Evolutionary conservation across 2,329 filamentous ascomycete genomes (phyloP).

Genomic region (Lachnellula subtilissima): DNA sequence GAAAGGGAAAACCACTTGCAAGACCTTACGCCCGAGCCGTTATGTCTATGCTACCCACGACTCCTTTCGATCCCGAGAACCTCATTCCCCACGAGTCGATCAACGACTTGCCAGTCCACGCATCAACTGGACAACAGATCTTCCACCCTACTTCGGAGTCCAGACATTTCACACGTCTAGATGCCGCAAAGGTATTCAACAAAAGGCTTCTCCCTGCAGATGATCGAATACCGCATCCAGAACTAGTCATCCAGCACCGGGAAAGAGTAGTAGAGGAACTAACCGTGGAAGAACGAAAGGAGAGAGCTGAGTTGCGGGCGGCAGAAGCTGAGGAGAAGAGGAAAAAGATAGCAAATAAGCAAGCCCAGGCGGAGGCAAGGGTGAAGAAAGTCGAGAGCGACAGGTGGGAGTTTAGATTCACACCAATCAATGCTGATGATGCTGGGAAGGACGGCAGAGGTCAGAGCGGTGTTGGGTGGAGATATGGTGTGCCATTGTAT

Average conservation of each 20-base stretch:
- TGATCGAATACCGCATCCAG: conserved; percentile 55
- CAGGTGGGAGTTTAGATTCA: conserved; percentile 60
- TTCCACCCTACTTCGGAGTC: conserved; percentile 61
- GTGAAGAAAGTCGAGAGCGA: conserved; percentile 43
- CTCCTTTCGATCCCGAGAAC: conserved; percentile 51
- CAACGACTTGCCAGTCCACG: conserved; percentile 61
- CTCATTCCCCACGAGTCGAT: conserved; percentile 54
- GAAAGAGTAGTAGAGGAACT: conserved; percentile 38
- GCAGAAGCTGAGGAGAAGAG: conserved; percentile 41
- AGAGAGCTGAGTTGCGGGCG: conserved; percentile 28
- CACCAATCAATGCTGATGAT: conserved; percentile 52
- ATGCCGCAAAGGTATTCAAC: conserved; percentile 62
- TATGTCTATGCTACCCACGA: conserved; percentile 72
- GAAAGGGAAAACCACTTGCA: conserved; percentile 71
- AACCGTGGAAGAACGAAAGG: conserved; percentile 28
- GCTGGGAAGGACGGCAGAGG: conserved; percentile 51
- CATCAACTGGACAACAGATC: conserved; percentile 57
- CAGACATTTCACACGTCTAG: conserved; percentile 56
- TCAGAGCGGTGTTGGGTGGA: conserved; percentile 50
- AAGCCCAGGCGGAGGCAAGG: conserved; percentile 35
- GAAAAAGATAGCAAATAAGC: conserved; percentile 32
- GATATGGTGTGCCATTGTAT: conserved; percentile 58
- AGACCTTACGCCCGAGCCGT: conserved; percentile 72
- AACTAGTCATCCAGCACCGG: conserved; percentile 53
- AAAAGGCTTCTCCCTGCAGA: conserved; percentile 56